A percentile compares a stretch with the other conserved stretches of the same genome.
phyloP scores from a whole-genome alignment of 192 early-diverging fungal genomes.

The Podila epigama region DNA sequence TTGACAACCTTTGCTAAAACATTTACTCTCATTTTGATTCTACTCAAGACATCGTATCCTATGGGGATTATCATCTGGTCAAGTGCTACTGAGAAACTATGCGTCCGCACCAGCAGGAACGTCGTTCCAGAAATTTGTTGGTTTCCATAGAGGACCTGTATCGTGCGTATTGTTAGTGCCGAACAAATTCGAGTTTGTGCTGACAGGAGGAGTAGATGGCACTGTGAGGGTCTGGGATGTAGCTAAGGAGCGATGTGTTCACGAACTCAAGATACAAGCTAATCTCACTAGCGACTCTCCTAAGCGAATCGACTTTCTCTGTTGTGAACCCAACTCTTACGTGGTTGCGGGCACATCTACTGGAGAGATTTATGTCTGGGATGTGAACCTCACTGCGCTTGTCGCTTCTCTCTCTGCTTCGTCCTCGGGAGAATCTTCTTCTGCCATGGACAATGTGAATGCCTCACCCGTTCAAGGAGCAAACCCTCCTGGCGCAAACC shows the following conservation, averaged over 20 bases:
- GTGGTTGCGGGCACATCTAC: constrained; percentile 32
- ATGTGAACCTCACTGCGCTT: constrained; percentile 18
- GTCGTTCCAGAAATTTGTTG: constrained; percentile 55
- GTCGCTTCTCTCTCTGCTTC: constrained; percentile 7
- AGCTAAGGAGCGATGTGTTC: constrained; percentile 27
- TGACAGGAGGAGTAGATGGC: constrained; percentile 62
- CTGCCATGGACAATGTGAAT: not conserved
- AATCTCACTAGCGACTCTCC: not conserved
- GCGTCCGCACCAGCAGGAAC: constrained; percentile 47
- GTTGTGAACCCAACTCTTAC: constrained; percentile 30
- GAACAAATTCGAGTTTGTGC: constrained; percentile 26
- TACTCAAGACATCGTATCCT: constrained; percentile 58
- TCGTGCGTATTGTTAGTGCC: constrained; percentile 33
- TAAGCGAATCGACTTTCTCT: constrained; percentile 21
- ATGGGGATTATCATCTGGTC: constrained; percentile 63
- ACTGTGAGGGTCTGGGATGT: constrained; percentile 63
- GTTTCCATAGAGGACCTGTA: constrained; percentile 65
- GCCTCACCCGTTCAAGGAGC: not conserved
- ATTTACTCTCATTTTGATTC: not conserved
- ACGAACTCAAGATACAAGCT: constrained; percentile 25
- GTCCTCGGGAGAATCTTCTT: constrained; percentile 6
- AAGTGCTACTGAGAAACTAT: constrained; percentile 58
- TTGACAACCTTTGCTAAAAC: not conserved
- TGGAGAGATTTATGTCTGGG: constrained; percentile 35
- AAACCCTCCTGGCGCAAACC: not conserved